Evolutionary conservation across 2,329 filamentous ascomycete genomes (phyloP), one percentile per base, ranked within the genome.

Genomic region (Arthrocladium fulminans): DNA sequence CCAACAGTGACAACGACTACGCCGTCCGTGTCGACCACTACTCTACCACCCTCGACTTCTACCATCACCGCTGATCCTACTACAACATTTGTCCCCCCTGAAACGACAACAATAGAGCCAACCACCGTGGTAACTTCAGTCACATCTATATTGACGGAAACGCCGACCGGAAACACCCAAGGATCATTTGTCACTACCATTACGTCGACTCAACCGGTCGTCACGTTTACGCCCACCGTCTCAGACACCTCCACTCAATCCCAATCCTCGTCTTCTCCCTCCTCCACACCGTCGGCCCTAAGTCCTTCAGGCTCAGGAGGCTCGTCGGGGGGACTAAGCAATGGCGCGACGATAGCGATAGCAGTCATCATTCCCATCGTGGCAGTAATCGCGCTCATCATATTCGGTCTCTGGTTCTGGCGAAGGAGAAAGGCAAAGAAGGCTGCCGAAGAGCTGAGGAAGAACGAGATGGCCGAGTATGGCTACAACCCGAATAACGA

Each of bases 401-500:
- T 48, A 7, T 53, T 57, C 20, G 56, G 56, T 15, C 53, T 59
- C 42, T 59, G 53, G 44, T 80, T 90, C 61, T 98, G 88, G 88
- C 81, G 86, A 63, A 88, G 81, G 70, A 84, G 88, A 54, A 94
- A 94, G 71, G 82, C 86, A 60, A 81, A 83, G 55, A 92, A 88
- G 72, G 80, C 81, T 54, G 85, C 84, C 12, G 88, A 92, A 62
- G 92, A 96, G 63, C 81, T 89, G 60, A 80, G 92, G 44, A 80
- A 89, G 54, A 96, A 96, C 70, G 92, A 98, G 67, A 88, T 96
- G 9, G 90, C 97, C 65, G 92, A 97, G 63, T 97, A 97, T 64
- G 84, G 86, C 25, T 97, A 89, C 73, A 97, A 97, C 65, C 92
- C 92, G n/a, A 97, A 97, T 67, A 83, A 88, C 51, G 89, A 96